phyloP scores from a whole-genome alignment of 1,139 yeast genomes.

The Casaregolazyma suthepensis region DNA sequence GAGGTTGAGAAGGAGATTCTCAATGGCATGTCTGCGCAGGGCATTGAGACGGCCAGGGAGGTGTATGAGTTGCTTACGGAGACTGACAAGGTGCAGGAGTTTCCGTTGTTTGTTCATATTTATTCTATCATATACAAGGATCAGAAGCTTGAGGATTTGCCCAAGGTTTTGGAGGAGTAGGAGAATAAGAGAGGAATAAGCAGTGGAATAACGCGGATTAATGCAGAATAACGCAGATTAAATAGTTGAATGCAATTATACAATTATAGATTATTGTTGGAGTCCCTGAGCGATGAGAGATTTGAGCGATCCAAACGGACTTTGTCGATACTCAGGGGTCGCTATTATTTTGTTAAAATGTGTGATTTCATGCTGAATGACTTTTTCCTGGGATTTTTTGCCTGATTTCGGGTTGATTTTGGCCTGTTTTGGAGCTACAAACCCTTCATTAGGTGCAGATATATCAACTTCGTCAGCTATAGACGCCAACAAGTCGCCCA shows the following conservation, averaged over 20 bases:
- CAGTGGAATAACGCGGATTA: too few relatives aligned
- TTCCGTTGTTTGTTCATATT: slow-evolving; percentile 84
- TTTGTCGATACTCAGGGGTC: slow-evolving; percentile 20
- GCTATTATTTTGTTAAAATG: slow-evolving; percentile 25
- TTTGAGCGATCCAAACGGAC: slow-evolving; percentile 27
- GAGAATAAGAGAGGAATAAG: too few relatives aligned
- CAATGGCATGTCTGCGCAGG: slow-evolving; percentile 94
- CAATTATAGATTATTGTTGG: neutral
- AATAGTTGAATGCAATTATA: slow-evolving; percentile 1
- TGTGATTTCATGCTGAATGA: slow-evolving; percentile 27
- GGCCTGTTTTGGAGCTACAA: slow-evolving; percentile 14
- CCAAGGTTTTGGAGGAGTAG: slow-evolving; percentile 26
- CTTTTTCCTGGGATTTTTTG: slow-evolving; percentile 28
- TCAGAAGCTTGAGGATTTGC: slow-evolving; percentile 39
- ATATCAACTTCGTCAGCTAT: slow-evolving; percentile 24
- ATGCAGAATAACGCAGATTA: too few relatives aligned
- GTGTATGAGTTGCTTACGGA: slow-evolving; percentile 74
- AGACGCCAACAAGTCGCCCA: slow-evolving; percentile 28
- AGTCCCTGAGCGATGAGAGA: slow-evolving; percentile 2
- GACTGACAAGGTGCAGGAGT: slow-evolving; percentile 57
- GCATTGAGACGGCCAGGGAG: slow-evolving; percentile 81
- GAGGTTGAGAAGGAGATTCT: slow-evolving; percentile 77
- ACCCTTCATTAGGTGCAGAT: slow-evolving; percentile 14
- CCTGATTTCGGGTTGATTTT: slow-evolving; percentile 24
- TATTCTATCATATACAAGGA: slow-evolving; percentile 74